Conservation (phyloP, 1,139 yeast species). For the Meyerozyma sp. region DNA sequence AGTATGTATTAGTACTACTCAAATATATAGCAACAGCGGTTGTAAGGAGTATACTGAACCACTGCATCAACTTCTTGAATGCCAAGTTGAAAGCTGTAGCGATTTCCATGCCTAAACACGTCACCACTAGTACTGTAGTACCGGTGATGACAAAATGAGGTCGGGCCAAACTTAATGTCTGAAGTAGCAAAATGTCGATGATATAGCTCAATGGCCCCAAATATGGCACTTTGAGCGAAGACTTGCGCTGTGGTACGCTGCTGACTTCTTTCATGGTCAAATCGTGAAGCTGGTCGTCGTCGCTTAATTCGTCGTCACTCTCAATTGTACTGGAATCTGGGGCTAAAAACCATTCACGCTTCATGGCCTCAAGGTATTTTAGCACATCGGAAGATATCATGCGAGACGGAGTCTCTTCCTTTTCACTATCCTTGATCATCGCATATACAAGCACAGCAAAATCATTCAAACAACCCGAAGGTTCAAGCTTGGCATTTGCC, state of each 20-base stretch:
- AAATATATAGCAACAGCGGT: background rate
- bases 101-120: background rate
- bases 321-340: background rate
- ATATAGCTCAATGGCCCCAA: constrained; percentile 3
- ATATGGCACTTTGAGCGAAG: background rate
- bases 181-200: constrained; percentile 2
- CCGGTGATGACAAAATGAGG: background rate
- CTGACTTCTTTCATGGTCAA: constrained; percentile 1
- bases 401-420: constrained; percentile 6
- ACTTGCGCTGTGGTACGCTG: background rate
- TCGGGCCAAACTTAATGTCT: background rate
- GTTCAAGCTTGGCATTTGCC: constrained; percentile 1
- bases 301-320: constrained; percentile 3
- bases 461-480: constrained; percentile 10
- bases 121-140: background rate
- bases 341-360: constrained; percentile 10
- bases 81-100: background rate
- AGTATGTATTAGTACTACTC: background rate
- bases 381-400: constrained; percentile 15
- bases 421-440: constrained; percentile 28
- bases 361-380: constrained; percentile 16
- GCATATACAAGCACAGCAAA: constrained; percentile 21
- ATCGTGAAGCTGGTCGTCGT: constrained; percentile 4
- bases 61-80: background rate
- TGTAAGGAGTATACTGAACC: background rate